A percentile compares a stretch with the other conserved stretches of the same genome.
Conservation (phyloP, 148 eudicot genomes). For the Silene uniflora region DNA sequence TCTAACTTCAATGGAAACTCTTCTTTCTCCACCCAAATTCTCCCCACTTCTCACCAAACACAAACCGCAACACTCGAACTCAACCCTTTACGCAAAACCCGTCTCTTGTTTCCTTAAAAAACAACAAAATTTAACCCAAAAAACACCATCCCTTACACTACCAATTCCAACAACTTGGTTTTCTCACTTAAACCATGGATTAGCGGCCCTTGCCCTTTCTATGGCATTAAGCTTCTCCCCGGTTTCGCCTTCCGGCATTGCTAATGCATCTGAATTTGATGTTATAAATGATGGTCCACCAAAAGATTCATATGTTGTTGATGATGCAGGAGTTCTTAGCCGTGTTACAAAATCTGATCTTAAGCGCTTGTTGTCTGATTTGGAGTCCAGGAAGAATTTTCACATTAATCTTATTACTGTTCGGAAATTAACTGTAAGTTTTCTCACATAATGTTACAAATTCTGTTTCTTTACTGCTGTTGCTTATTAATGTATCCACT, state of each 20-base stretch:
- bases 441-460: background rate
- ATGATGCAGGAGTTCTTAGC: conserved; percentile 52
- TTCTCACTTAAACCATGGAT: conserved; percentile 61
- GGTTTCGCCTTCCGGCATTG: conserved; percentile 8
- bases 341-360: conserved; percentile 81
- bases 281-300: too few species aligned
- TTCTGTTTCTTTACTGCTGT: background rate
- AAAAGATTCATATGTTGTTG: too few species aligned
- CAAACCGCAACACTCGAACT: conserved; percentile 34
- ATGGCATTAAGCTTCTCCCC: conserved; percentile 69
- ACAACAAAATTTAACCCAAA: conserved; percentile 26
- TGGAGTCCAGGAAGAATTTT: conserved; percentile 84
- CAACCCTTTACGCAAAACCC: conserved; percentile 40
- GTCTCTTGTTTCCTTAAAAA: conserved; percentile 48
- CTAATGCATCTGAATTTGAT: too few species aligned
- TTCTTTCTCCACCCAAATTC: conserved; percentile 66
- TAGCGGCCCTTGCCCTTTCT: conserved; percentile 80
- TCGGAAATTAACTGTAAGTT: conserved; percentile 78
- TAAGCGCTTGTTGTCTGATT: conserved; percentile 73
- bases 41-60: conserved; percentile 41
- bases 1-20: conserved; percentile 66
- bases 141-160: conserved; percentile 33
- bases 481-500: too few species aligned
- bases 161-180: conserved; percentile 52
- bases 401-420: conserved; percentile 81